Conservation (phyloP, 164 flowering plant genomes). For the Houttuynia cordata region DNA sequence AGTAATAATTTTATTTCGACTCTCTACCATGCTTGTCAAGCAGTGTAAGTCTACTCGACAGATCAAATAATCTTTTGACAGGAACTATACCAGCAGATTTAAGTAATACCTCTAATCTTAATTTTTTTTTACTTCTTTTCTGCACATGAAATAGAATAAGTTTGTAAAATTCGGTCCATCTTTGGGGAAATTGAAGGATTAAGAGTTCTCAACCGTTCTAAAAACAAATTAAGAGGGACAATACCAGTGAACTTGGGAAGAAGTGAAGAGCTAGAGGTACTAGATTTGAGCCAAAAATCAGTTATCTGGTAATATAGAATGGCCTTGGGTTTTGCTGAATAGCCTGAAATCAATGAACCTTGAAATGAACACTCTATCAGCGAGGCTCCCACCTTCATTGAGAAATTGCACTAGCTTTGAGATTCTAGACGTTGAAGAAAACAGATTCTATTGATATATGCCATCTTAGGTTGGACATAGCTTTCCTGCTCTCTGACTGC, state of each 20-base stretch:
- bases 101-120: too few relatives aligned
- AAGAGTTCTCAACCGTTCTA: slow-evolving; percentile 3
- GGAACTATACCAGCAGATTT: too few relatives aligned
- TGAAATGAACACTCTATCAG: slow-evolving; percentile 23
- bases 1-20: too few relatives aligned
- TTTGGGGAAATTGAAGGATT: slow-evolving; percentile 7
- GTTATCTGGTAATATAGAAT: slow-evolving; percentile 24
- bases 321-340: slow-evolving; percentile 17
- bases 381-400: slow-evolving; percentile 19
- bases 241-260: slow-evolving; percentile 15
- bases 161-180: too few relatives aligned
- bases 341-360: slow-evolving; percentile 31
- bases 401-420: slow-evolving; percentile 1
- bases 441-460: not conserved
- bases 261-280: slow-evolving; percentile 17
- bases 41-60: too few relatives aligned
- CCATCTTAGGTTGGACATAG: not conserved
- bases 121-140: too few relatives aligned
- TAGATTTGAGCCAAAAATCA: slow-evolving; percentile 28
- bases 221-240: not conserved
- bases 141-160: too few relatives aligned
- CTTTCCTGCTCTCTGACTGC: not conserved
- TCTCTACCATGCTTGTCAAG: too few relatives aligned
- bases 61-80: too few relatives aligned
- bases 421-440: not conserved